Evolutionary conservation across 306 rosid species (phyloP).

Genomic region (Glycyrrhiza uralensis): DNA sequence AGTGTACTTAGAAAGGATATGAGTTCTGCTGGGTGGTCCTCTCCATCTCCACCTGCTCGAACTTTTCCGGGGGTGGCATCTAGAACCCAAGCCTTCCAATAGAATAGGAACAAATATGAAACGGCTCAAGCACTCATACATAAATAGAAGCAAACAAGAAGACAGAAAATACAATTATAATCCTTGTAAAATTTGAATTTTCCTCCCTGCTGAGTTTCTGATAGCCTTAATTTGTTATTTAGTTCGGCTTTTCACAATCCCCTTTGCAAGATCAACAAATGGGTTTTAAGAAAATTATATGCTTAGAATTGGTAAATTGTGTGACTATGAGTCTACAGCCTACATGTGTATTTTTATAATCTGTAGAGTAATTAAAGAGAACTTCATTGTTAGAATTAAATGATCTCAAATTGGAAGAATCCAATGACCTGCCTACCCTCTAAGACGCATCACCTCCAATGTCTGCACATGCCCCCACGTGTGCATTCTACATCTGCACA

Average conservation of each 20-base stretch:
- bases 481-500: not conserved
- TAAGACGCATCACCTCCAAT: not conserved
- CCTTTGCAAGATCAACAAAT: not conserved
- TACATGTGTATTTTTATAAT: not conserved
- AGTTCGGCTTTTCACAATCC: not conserved
- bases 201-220: not conserved
- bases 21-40: slow-evolving; percentile 89
- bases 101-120: slow-evolving; percentile 13
- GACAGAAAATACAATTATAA: not conserved
- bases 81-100: slow-evolving; percentile 79
- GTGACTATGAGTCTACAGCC: not conserved
- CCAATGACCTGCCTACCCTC: not conserved
- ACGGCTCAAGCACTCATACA: slow-evolving; percentile 8
- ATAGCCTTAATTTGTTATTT: not conserved
- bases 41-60: slow-evolving; percentile 91
- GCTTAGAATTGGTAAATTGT: not conserved
- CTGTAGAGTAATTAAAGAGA: not conserved
- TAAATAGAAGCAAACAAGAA: slow-evolving; percentile 9
- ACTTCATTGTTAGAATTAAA: not conserved
- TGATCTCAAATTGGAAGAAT: not conserved
- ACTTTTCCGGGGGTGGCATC: slow-evolving; percentile 95
- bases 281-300: not conserved
- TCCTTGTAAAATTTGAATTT: not conserved
- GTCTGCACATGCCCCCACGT: not conserved
- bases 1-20: slow-evolving; percentile 69